A percentile compares a stretch with the other conserved stretches of the same genome.
phyloP scores from a whole-genome alignment of 2,329 filamentous ascomycete species.

The Claviceps monticola region DNA sequence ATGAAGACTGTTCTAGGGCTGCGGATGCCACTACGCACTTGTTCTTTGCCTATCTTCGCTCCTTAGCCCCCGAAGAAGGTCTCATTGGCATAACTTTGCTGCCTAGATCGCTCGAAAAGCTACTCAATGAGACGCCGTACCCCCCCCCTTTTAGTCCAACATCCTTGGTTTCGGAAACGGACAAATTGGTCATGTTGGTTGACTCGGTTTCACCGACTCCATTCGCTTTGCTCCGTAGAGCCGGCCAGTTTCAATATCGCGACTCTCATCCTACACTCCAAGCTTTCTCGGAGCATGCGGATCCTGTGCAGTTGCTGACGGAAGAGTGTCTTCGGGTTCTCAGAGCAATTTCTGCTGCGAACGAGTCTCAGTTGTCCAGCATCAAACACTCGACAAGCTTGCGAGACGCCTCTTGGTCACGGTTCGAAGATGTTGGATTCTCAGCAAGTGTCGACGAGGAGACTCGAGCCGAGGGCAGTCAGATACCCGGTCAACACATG shows the following conservation, averaged over 20 bases:
- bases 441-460: conserved; percentile 60
- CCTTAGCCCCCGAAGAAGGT: conserved; percentile 66
- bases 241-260: conserved; percentile 90
- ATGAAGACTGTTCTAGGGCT: conserved; percentile 40
- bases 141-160: conserved; percentile 68
- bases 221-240: conserved; percentile 76
- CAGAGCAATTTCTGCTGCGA: conserved; percentile 73
- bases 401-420: conserved; percentile 85
- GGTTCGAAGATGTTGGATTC: conserved; percentile 92
- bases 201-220: conserved; percentile 89
- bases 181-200: conserved; percentile 93
- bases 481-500: conserved; percentile 33
- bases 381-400: conserved; percentile 58
- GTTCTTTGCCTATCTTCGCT: conserved; percentile 94
- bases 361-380: conserved; percentile 66
- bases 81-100: conserved; percentile 71
- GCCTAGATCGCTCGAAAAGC: conserved; percentile 78
- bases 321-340: conserved; percentile 90
- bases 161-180: conserved; percentile 65
- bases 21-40: conserved; percentile 93
- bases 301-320: conserved; percentile 75
- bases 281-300: conserved; percentile 76
- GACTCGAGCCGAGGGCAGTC: conserved; percentile 37
- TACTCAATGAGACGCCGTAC: conserved; percentile 87
- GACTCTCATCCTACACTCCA: conserved; percentile 77